Evolutionary conservation across 805 yeast genomes (phyloP).

Genomic region (Myxozyma neotropica): DNA sequence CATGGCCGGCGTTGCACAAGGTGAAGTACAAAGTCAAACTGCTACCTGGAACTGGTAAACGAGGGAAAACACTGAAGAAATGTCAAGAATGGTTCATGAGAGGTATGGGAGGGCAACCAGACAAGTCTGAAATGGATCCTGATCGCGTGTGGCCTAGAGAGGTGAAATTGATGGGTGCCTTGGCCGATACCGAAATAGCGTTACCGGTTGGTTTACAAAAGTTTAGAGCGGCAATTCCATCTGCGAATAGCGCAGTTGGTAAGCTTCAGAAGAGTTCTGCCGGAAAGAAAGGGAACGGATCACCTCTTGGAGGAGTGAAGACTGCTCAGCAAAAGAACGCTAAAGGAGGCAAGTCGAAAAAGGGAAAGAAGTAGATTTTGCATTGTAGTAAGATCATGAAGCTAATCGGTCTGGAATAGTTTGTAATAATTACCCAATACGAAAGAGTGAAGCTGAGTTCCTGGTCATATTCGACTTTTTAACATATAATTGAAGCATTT

Average conservation of each 20-base stretch:
- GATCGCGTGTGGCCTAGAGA: constrained; percentile 74
- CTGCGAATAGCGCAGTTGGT: constrained; percentile 11
- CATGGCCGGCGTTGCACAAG: constrained; percentile 79
- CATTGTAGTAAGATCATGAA: no score
- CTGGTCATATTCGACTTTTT: no score
- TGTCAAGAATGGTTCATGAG: constrained; percentile 59
- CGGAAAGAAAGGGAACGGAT: constrained; percentile 6
- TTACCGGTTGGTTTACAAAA: constrained; percentile 72
- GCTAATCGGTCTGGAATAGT: no score
- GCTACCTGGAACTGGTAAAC: constrained; percentile 76
- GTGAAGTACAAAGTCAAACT: constrained; percentile 80
- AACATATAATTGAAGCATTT: no score
- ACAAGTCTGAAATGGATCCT: constrained; percentile 48
- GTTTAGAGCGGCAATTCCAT: constrained; percentile 41
- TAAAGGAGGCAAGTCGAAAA: background rate
- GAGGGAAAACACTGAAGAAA: constrained; percentile 82
- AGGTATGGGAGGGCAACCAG: constrained; percentile 47
- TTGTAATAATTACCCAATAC: background rate
- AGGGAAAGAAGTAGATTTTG: background rate
- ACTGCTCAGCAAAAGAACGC: background rate
- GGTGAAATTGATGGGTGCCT: constrained; percentile 55
- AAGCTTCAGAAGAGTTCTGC: background rate
- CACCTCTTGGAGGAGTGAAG: background rate
- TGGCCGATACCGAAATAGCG: constrained; percentile 68
- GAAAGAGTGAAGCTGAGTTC: no score